phyloP scores from a whole-genome alignment of 805 yeast genomes.

The Lachancea thermotolerans region DNA sequence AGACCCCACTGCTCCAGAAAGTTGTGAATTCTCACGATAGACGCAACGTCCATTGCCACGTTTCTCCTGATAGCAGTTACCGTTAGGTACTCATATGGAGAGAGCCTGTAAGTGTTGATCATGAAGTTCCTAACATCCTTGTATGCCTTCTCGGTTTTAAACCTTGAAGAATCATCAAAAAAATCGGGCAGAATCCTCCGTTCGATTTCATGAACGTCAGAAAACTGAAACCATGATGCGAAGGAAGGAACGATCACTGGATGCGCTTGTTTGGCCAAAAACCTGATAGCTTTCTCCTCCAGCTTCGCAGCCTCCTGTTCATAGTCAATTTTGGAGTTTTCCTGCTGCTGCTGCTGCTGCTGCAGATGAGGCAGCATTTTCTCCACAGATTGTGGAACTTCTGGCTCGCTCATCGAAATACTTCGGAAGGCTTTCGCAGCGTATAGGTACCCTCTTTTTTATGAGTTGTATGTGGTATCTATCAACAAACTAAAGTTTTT shows the following conservation, averaged over 20 bases:
- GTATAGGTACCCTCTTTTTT: no score
- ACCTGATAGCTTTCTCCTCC: constrained; percentile 31
- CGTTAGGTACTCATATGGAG: constrained; percentile 84
- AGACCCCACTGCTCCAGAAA: constrained; percentile 89
- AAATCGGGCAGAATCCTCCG: constrained; percentile 82
- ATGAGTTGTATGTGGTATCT: no score
- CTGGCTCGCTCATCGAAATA: not conserved
- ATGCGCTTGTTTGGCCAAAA: constrained; percentile 57
- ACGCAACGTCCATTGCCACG: constrained; percentile 85
- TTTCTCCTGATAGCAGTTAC: constrained; percentile 88
- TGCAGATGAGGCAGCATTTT: constrained; percentile 22
- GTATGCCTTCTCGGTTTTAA: constrained; percentile 77
- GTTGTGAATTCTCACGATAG: constrained; percentile 75
- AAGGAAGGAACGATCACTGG: constrained; percentile 83
- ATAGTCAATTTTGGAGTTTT: constrained; percentile 21
- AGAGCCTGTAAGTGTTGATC: constrained; percentile 79
- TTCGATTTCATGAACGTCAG: constrained; percentile 69
- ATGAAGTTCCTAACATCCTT: constrained; percentile 80
- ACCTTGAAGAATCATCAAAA: constrained; percentile 62
- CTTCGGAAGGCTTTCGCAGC: not conserved
- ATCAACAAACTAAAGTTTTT: not conserved
- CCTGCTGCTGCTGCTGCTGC: constrained; percentile 19
- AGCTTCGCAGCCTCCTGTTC: constrained; percentile 31
- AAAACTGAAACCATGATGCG: constrained; percentile 77
- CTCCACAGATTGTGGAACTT: constrained; percentile 6